Base-by-base conservation (phyloP, 2,329 filamentous ascomycete genomes). In the Pestalotiopsis sp. region DNA sequence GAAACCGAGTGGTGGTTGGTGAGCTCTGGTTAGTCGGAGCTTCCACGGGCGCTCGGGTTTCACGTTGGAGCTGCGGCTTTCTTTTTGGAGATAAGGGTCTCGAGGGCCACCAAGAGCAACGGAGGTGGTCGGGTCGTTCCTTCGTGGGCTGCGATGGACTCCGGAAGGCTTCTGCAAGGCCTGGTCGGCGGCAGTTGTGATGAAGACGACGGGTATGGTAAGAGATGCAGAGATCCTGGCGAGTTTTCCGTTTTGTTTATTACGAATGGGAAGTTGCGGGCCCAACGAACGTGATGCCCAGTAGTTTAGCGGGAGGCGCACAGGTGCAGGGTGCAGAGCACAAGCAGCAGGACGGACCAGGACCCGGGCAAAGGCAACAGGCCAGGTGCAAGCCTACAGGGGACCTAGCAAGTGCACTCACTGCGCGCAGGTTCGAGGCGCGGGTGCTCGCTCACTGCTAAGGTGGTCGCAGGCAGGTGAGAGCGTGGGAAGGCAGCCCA, bases 281-380 rank as follows among this genome's bases (percentile, higher is more conserved):
- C 61, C 61, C 61, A 64, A 64, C 61, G 61, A 64, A 64, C 61
- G 61, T 64, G 61, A 64, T 49, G 61, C 61, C 17, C 61, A 49
- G 27, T 36, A 36, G 31, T 36, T 52, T 52, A 52, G 45, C 45
- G 45, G 45, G 45, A 52, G 17, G 45, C 20, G 45, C 45, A 52
- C 45, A 52, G 45, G 45, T 52, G 45, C 45, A 52, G 45, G 31
- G 45, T 52, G 45, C 45, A 36, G 31, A 36, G 31, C 31, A 36
- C 31, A 36, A 36, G 45, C 45, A n/a, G 17, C 17, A 20, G 9
- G 17, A n/a, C 20, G 45, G 45, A 52, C 45, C 45, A 17, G 17
- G n/a, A 20, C 17, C 45, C 45, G 23, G 45, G 31, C 31, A 36
- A 36, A 36, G 31, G 31, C 31, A 36, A 36, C 31, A 36, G 31